Evolutionary conservation across 2,329 filamentous ascomycete species (phyloP), one percentile per base, ranked within the genome.

Genomic region (Aureobasidium sp.): DNA sequence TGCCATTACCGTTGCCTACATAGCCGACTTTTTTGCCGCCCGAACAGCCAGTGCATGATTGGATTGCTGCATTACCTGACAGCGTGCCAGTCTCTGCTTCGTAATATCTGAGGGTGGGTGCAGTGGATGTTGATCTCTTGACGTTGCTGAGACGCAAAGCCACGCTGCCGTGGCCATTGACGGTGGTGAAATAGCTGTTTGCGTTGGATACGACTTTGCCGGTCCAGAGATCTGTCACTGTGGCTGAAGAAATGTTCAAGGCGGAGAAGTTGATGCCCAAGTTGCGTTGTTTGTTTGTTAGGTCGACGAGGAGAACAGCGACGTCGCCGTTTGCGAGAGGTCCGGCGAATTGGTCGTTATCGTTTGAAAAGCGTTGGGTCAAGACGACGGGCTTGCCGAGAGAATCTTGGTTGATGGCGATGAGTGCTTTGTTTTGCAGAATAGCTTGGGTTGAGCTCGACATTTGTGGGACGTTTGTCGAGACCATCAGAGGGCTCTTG

Each of bases 371-470:
- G 27, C 70, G 62, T 14, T 67, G 68, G 1, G 74, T 62, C 1
- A 84, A 66, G n/a, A 69, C 68, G 0, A 78, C 77, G 39, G 78
- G 76, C 50, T 74, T 65, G 0, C 71, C 77, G 0, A 81, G 63
- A 0, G 72, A 55, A 59, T 83, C 80, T 58, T 83, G 79, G 58
- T 82, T 82, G 60, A 79, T 76, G 0, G 73, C 73, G 21, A 83
- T 76, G 19, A 79, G 72, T 52, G 79, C 78, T 22, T 71, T 67
- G 62, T 81, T 81, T 1, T 67, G 68, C 41, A 72, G 55, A 41
- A 70, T 62, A 19, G 55, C 50, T 17, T 56, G 45, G 3, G 61
- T 61, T 5, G 56, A 52, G 12, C 50, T 44, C 11, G 60, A 60
- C 41, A 64, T 58, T 8, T 34, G 19, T 6, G 42, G 21, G 19